Evolutionary conservation across 257 asterid species (phyloP).

Genomic region (Plantago major): DNA sequence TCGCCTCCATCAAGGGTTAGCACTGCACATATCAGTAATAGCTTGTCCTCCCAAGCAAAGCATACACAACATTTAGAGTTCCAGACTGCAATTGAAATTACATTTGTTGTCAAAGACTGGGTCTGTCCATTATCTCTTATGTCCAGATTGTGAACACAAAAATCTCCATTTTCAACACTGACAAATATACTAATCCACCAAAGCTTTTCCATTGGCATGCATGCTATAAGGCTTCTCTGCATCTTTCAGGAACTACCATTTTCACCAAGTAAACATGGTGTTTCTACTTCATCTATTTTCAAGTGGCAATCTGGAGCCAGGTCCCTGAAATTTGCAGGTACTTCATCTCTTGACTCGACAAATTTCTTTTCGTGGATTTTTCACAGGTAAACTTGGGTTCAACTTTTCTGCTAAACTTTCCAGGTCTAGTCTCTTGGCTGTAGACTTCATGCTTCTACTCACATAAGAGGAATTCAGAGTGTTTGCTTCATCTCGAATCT

Average conservation of each 20-base stretch:
- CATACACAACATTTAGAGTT: constrained; percentile 8
- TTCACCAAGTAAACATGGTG: constrained; percentile 19
- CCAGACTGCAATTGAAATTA: constrained; percentile 6
- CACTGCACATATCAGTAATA: constrained; percentile 7
- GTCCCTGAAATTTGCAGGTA: constrained; percentile 14
- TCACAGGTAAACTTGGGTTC: constrained; percentile 52
- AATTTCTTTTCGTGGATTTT: constrained; percentile 28
- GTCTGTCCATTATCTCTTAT: constrained; percentile 12
- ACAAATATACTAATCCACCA: constrained; percentile 16
- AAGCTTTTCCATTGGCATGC: constrained; percentile 28
- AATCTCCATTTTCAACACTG: constrained; percentile 33
- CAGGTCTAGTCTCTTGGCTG: constrained; percentile 30
- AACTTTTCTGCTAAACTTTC: constrained; percentile 27
- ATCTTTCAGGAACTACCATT: constrained; percentile 27
- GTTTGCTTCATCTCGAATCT: constrained; percentile 18
- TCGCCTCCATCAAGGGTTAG: constrained; percentile 2
- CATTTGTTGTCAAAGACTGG: constrained; percentile 9
- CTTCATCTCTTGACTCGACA: constrained; percentile 21
- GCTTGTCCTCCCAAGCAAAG: constrained; percentile 1
- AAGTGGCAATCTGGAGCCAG: constrained; percentile 10
- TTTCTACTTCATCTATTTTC: constrained; percentile 17
- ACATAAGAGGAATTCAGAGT: constrained; percentile 18
- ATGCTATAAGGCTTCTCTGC: constrained; percentile 18
- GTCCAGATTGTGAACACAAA: not conserved
- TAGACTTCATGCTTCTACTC: constrained; percentile 18